A percentile compares a stretch with the other conserved stretches of the same genome.
phyloP scores from a whole-genome alignment of 2,329 filamentous ascomycete genomes.

The Pseudogymnoascus sp. region DNA sequence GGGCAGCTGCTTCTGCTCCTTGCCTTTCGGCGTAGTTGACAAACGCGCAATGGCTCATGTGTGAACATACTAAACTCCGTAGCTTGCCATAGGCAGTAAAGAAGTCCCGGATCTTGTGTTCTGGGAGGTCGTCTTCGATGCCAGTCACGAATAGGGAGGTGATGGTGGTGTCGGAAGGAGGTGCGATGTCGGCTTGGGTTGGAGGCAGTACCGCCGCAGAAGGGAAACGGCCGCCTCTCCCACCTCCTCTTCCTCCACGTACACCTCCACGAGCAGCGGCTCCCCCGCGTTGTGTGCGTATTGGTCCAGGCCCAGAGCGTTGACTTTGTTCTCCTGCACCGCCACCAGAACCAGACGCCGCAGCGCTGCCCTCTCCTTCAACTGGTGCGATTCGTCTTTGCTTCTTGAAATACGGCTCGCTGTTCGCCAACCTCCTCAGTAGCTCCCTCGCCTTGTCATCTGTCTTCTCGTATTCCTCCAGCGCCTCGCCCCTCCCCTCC shows the following conservation, averaged over 20 bases:
- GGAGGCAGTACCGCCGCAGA: slow-evolving; percentile 69
- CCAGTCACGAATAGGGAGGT: slow-evolving; percentile 93
- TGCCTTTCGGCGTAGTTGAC: slow-evolving; percentile 85
- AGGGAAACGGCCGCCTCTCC: slow-evolving; percentile 50
- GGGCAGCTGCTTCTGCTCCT: slow-evolving; percentile 78
- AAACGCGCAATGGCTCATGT: slow-evolving; percentile 95
- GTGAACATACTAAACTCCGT: slow-evolving; percentile 87
- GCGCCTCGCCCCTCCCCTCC: slow-evolving; percentile 68
- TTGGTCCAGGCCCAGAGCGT: slow-evolving; percentile 62
- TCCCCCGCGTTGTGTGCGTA: slow-evolving; percentile 62
- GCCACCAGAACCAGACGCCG: slow-evolving; percentile 35
- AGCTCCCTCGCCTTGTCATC: slow-evolving; percentile 94
- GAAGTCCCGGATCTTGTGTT: slow-evolving; percentile 83
- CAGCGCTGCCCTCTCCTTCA: slow-evolving; percentile 32
- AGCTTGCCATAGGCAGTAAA: slow-evolving; percentile 86
- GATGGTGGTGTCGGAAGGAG: slow-evolving; percentile 76
- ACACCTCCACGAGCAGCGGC: slow-evolving; percentile 31
- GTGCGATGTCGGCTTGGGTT: slow-evolving; percentile 75
- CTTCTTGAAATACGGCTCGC: slow-evolving; percentile 92
- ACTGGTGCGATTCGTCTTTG: slow-evolving; percentile 65
- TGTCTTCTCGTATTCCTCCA: slow-evolving; percentile 92
- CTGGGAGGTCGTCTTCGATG: slow-evolving; percentile 90
- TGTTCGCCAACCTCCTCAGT: slow-evolving; percentile 74
- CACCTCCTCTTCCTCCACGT: slow-evolving; percentile 34
- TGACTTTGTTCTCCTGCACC: slow-evolving; percentile 25